Percentiles rank a stretch among this genome's conserved stretches.
These are phyloP conservation scores for Coccomyxa sp. DNA, from an alignment of 139 green algal species.

Conservation along the genomic window DNA sequence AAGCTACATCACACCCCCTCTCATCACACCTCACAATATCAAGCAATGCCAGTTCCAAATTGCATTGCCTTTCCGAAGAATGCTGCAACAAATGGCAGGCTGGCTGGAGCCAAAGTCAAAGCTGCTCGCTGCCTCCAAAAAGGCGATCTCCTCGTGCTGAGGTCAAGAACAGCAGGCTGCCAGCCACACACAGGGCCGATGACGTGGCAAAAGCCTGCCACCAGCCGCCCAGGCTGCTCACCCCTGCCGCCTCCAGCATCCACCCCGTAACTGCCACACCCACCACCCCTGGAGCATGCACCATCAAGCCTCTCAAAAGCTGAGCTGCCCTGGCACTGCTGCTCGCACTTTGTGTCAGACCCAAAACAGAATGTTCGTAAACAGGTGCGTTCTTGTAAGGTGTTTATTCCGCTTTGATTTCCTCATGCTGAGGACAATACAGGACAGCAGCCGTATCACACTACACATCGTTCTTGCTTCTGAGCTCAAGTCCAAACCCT, in stretches of 20 bases:
- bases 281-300: slow-evolving; percentile 62
- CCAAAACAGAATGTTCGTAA: background rate
- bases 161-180: slow-evolving; percentile 66
- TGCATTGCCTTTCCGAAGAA: no score
- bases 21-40: no score
- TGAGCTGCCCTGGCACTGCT: background rate
- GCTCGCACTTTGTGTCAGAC: background rate
- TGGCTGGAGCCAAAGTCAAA: background rate
- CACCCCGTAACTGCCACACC: slow-evolving; percentile 85
- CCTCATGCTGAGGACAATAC: background rate
- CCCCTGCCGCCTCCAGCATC: slow-evolving; percentile 66
- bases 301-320: background rate
- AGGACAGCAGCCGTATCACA: background rate
- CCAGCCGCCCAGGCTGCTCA: slow-evolving; percentile 58
- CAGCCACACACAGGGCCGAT: slow-evolving; percentile 55
- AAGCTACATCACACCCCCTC: no score
- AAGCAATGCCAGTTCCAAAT: no score
- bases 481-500: background rate
- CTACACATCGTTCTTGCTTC: background rate
- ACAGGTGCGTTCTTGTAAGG: background rate
- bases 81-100: no score
- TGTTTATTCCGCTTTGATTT: background rate
- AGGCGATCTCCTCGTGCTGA: slow-evolving; percentile 65
- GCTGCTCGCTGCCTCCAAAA: slow-evolving; percentile 24
- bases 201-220: slow-evolving; percentile 52